Evolutionary conservation across 2,329 filamentous ascomycete species (phyloP).

Genomic region (Pseudogymnoascus sp.): DNA sequence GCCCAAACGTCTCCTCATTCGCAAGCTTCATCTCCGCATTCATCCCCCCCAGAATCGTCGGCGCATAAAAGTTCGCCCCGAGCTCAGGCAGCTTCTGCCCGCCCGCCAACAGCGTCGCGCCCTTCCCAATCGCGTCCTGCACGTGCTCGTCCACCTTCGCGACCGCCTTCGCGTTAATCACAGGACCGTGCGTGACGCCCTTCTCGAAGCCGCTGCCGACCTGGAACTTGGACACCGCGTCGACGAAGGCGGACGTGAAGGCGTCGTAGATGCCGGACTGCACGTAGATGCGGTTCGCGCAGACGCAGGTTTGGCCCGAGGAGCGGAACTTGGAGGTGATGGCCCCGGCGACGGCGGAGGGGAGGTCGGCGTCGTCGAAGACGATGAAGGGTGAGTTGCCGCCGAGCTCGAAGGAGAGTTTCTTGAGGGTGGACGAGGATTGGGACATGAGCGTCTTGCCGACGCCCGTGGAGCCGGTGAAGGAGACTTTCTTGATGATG

Average conservation of each 20-base stretch:
- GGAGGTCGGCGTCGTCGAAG: conserved; percentile 89
- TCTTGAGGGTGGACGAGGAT: conserved; percentile 73
- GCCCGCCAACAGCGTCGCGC: conserved; percentile 66
- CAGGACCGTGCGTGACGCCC: conserved; percentile 68
- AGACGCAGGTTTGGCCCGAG: conserved; percentile 93
- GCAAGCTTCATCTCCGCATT: conserved; percentile 77
- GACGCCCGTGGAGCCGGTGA: conserved; percentile 72
- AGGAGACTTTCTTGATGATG: conserved; percentile 80
- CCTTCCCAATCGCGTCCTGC: conserved; percentile 68
- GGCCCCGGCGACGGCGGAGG: conserved; percentile 74
- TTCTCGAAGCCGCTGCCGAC: conserved; percentile 68
- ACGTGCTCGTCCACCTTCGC: conserved; percentile 75
- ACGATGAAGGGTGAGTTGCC: conserved; percentile 96
- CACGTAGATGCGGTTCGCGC: conserved; percentile 75
- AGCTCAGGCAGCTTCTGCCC: conserved; percentile 67
- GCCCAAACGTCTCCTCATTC: conserved; percentile 89
- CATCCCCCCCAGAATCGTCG: conserved; percentile 84
- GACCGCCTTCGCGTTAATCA: conserved; percentile 79
- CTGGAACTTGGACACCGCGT: conserved; percentile 65
- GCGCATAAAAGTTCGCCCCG: conserved; percentile 80
- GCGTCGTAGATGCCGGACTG: conserved; percentile 71
- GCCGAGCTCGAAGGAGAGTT: conserved; percentile 78
- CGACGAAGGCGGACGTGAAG: conserved; percentile 62
- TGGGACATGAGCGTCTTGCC: conserved; percentile 83
- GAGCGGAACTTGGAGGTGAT: conserved; percentile 87